These are phyloP conservation scores for Raphanus sativus DNA, from an alignment of 345 rosid species.

Conservation along the genomic window DNA sequence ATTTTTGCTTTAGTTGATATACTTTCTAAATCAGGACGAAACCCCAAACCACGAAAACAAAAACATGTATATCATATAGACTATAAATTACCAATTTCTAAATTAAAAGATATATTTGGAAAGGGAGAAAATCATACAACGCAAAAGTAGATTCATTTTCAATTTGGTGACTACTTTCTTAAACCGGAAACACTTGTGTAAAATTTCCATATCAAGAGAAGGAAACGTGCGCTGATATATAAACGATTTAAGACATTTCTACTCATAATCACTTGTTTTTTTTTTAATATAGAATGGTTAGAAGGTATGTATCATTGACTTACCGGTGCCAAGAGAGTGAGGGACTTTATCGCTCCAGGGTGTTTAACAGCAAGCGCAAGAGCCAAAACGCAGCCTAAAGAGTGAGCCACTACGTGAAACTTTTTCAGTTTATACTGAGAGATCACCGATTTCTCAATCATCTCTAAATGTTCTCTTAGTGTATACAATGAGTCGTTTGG, in stretches of 20 bases:
- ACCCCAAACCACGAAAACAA: not conserved
- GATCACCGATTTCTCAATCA: constrained; percentile 77
- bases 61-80: not conserved
- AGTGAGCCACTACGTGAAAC: constrained; percentile 95
- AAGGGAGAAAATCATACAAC: not conserved
- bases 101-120: not conserved
- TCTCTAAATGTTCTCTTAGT: constrained; percentile 77
- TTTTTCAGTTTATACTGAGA: constrained; percentile 61
- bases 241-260: not conserved
- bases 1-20: not conserved
- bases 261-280: not conserved
- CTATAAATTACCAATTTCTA: not conserved
- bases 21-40: not conserved
- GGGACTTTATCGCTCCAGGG: constrained; percentile 73
- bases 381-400: constrained; percentile 94
- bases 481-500: constrained; percentile 94
- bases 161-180: not conserved
- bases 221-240: not conserved
- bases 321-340: constrained; percentile 89
- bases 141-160: not conserved
- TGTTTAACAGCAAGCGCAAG: constrained; percentile 83
- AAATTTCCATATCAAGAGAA: not conserved
- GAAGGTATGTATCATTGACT: constrained; percentile 22
- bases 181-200: not conserved
- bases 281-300: not conserved